Evolutionary conservation across 805 yeast genomes (phyloP).

Genomic region (Grigorovia humatica): DNA sequence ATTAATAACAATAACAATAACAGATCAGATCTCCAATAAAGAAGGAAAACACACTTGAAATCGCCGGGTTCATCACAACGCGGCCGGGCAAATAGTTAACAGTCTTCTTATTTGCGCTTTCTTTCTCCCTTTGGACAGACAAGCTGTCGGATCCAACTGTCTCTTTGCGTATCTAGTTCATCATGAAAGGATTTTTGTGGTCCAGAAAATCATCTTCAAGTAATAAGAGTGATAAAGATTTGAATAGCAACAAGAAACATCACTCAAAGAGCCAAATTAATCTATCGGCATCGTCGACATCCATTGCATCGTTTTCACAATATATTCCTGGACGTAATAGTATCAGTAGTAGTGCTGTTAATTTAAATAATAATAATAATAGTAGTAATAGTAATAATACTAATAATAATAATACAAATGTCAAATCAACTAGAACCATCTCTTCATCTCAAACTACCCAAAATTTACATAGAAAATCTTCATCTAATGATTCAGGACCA

Average conservation of each 20-base stretch:
- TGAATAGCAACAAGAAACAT: not conserved
- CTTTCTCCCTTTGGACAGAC: too few species aligned
- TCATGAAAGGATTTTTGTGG: slow-evolving; percentile 19
- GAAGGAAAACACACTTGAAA: too few species aligned
- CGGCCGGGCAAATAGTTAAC: too few species aligned
- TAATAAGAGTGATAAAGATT: slow-evolving; percentile 1
- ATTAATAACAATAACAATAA: too few species aligned
- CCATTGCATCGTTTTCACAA: slow-evolving; percentile 4
- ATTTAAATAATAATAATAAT: not conserved
- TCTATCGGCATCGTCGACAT: not conserved
- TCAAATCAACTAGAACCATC: not conserved
- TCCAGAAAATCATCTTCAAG: slow-evolving; percentile 7
- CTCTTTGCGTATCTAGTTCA: not conserved
- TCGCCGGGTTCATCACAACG: too few species aligned
- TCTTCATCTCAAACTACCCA: not conserved
- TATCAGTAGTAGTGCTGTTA: too few species aligned
- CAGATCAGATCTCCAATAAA: too few species aligned
- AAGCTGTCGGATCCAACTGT: too few species aligned
- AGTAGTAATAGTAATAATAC: too few species aligned
- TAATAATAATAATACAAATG: not conserved
- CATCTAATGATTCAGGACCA: not conserved
- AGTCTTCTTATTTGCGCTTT: too few species aligned
- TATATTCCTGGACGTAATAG: not conserved
- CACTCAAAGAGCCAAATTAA: not conserved
- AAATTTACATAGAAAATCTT: slow-evolving; percentile 1